Evolutionary conservation across 2,329 filamentous ascomycete genomes (phyloP), one percentile per base, ranked within the genome.

Genomic region (Pseudonectria buxi): DNA sequence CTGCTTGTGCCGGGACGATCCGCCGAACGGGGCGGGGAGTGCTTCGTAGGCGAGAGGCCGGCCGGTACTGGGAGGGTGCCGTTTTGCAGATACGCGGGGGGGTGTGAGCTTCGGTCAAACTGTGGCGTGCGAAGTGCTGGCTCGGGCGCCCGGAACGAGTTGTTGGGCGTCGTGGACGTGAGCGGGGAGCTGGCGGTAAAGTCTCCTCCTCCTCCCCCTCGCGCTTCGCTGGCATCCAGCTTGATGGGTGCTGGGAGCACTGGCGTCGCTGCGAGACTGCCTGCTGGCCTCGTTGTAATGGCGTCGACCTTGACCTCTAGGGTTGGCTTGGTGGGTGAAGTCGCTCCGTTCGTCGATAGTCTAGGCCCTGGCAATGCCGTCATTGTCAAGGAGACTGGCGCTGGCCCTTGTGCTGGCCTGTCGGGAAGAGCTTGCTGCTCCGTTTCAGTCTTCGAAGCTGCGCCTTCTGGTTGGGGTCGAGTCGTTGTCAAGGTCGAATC

Each of bases 31-130:
- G 64, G 61, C 15, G 71, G 68, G 12, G 71, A 73, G 35, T 70
- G 66, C 48, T 76, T 76, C 18, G 61, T 67, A 2, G 72, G 72
- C 10, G 72, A 76, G 16, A 72, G 45, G 3, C 71, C 72, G 12
- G 64, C 69, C 32, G 61, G 62, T 4, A 61, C 56, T 16, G 70
- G 66, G 4, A 38, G 63, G 58, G 35, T 69, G 54, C 34, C 65
- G 14, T 55, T 53, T 26, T 50, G 43, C 14, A 45, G 37, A 13
- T 54, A 40, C 13, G 51, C 43, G 14, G 53, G 46, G 22, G 45
- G 44, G 35, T 52, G 54, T 10, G 53, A 47, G 15, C 54, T 50
- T 30, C 48, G 50, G 34, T 44, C 51, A 32, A 55, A 53, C 22
- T 51, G 43, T 24, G 53, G 53, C 22, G 53, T 55, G 31, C 48